Conservation (phyloP, 495 filamentous ascomycete genomes). For the Lophiostoma macrostomum region DNA sequence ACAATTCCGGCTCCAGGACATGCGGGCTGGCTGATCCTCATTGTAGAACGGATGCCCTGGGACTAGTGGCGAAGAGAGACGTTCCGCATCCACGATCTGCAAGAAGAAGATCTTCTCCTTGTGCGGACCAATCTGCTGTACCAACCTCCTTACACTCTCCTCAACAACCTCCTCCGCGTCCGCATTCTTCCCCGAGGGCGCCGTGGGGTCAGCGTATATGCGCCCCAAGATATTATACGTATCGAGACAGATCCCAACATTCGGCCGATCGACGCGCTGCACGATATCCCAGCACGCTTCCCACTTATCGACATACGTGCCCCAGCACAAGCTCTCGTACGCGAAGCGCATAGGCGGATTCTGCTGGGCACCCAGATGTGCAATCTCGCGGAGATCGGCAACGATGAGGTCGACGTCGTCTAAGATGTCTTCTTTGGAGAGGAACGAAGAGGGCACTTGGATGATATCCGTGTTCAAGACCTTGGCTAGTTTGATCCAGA, state of each 20-base stretch:
- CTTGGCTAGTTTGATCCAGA: slow-evolving; percentile 67
- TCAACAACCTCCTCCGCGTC: slow-evolving; percentile 59
- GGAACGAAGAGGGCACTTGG: slow-evolving; percentile 71
- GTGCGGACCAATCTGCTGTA: slow-evolving; percentile 51
- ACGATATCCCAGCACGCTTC: slow-evolving; percentile 71
- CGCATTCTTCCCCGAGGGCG: slow-evolving; percentile 49
- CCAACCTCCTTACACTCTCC: slow-evolving; percentile 56
- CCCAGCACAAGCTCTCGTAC: slow-evolving; percentile 76
- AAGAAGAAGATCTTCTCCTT: slow-evolving; percentile 72
- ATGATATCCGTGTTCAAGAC: slow-evolving; percentile 67
- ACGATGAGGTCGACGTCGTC: slow-evolving; percentile 59
- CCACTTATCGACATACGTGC: slow-evolving; percentile 68
- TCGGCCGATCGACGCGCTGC: slow-evolving; percentile 59
- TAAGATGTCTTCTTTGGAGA: slow-evolving; percentile 55
- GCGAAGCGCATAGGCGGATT: slow-evolving; percentile 63
- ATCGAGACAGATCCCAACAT: slow-evolving; percentile 78
- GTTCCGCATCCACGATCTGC: slow-evolving; percentile 75
- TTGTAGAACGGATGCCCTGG: slow-evolving; percentile 63
- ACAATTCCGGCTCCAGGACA: slow-evolving; percentile 81
- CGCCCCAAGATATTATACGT: slow-evolving; percentile 77
- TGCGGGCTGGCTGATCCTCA: slow-evolving; percentile 59
- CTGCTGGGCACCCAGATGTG: slow-evolving; percentile 58
- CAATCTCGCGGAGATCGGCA: slow-evolving; percentile 60
- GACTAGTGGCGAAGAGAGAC: slow-evolving; percentile 56
- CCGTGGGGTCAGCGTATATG: slow-evolving; percentile 68